Evolutionary conservation across 1,284 basidiomycete genomes (phyloP).

Genomic region (Meripilus lineatus): DNA sequence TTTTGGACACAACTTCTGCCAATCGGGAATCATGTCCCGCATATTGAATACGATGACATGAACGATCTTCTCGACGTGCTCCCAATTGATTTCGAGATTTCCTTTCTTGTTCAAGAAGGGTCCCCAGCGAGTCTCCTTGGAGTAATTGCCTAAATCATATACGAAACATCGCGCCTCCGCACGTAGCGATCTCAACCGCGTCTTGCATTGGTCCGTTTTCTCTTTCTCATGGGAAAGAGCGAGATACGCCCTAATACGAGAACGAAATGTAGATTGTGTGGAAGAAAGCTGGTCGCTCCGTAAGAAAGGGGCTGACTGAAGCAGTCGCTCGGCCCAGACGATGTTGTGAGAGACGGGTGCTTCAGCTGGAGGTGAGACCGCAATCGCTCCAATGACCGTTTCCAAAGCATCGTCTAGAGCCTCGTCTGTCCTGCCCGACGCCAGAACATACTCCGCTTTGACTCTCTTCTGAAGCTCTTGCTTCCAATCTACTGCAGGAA

Average conservation of each 20-base stretch:
- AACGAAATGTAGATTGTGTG: constrained; percentile 17
- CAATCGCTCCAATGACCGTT: constrained; percentile 32
- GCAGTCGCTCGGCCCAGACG: constrained; percentile 9
- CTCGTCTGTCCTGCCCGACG: neutral
- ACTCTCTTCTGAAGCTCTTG: constrained; percentile 28
- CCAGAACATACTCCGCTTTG: constrained; percentile 22
- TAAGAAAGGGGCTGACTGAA: neutral
- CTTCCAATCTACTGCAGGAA: constrained; percentile 22
- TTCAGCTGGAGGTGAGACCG: constrained; percentile 1
- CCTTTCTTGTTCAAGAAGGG: constrained; percentile 39
- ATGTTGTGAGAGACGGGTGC: constrained; percentile 12
- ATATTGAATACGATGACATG: constrained; percentile 58
- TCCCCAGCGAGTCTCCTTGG: constrained; percentile 45
- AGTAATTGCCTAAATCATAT: constrained; percentile 61
- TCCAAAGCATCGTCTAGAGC: constrained; percentile 32
- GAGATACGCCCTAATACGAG: constrained; percentile 36
- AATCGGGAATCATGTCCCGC: constrained; percentile 36
- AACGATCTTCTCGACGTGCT: constrained; percentile 52
- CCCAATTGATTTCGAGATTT: constrained; percentile 45
- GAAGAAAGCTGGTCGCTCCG: constrained; percentile 6
- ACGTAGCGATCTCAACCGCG: constrained; percentile 32
- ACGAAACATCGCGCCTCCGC: constrained; percentile 48
- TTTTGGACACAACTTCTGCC: constrained; percentile 38
- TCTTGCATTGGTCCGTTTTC: constrained; percentile 20
- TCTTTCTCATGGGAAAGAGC: constrained; percentile 34